Conservation (phyloP, 768 basidiomycete species). For the Tylopilus plumbeoviolaceoides region DNA sequence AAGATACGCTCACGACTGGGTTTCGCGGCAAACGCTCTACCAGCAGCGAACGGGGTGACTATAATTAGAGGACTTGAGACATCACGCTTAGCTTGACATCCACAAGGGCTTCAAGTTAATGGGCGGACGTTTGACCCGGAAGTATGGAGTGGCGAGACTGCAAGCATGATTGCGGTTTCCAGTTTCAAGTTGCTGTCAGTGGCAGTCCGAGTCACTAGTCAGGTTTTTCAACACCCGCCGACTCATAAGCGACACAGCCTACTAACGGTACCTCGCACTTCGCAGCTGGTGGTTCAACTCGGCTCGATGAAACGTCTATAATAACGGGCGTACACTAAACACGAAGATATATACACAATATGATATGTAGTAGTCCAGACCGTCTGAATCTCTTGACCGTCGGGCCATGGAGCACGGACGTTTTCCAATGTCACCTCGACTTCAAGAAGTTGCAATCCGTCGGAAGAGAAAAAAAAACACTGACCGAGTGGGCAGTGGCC, state of each 20-base stretch:
- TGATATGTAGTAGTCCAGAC: too few species aligned
- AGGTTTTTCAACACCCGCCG: neutral
- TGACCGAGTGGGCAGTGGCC: neutral
- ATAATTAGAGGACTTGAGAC: neutral
- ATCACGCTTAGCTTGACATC: neutral
- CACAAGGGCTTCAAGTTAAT: neutral
- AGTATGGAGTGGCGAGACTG: neutral
- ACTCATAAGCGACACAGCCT: neutral
- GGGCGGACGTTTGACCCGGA: neutral
- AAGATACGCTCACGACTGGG: neutral
- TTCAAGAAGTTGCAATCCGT: neutral
- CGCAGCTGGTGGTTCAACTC: too few species aligned
- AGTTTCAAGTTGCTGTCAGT: neutral
- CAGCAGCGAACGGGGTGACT: neutral
- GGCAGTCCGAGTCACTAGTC: too few species aligned
- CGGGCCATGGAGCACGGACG: too few species aligned
- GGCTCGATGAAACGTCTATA: neutral
- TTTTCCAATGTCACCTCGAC: too few species aligned
- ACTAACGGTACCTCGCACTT: too few species aligned
- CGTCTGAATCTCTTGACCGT: too few species aligned
- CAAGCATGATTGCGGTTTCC: neutral
- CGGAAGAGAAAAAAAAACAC: conserved; percentile 1
- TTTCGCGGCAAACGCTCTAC: neutral
- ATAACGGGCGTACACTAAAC: neutral
- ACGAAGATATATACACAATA: neutral